A percentile compares a stretch with the other conserved stretches of the same genome.
Conservation (phyloP, 2,329 filamentous ascomycete species). For the Aspergillus uvarum region DNA sequence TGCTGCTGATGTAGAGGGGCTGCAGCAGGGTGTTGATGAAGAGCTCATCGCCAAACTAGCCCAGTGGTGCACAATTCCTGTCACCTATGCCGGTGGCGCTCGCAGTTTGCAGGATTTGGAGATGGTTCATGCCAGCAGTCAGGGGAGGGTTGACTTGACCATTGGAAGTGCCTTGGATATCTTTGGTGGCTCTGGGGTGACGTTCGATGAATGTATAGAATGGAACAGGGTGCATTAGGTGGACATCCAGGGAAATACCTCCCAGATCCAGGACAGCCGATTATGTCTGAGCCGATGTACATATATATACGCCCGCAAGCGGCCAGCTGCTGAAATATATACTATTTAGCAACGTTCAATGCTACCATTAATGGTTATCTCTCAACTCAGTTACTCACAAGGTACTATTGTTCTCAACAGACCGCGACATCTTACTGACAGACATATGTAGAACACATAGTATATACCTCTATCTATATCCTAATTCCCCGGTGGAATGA, state of each 20-base stretch:
- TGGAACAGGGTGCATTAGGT: slow-evolving; percentile 66
- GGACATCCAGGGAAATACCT: too few species aligned
- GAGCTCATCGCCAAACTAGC: slow-evolving; percentile 73
- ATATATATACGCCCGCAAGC: too few species aligned
- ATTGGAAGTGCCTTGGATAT: slow-evolving; percentile 96
- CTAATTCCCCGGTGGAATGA: neutral
- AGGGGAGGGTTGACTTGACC: slow-evolving; percentile 83
- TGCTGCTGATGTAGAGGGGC: slow-evolving; percentile 91
- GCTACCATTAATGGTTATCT: too few species aligned
- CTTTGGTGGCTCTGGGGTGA: slow-evolving; percentile 85
- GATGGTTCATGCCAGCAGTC: slow-evolving; percentile 73
- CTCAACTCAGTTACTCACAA: too few species aligned
- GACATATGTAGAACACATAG: too few species aligned
- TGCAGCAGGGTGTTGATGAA: slow-evolving; percentile 89
- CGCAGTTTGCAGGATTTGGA: slow-evolving; percentile 78
- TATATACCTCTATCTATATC: neutral
- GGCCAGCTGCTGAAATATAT: too few species aligned
- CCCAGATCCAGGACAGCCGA: too few species aligned
- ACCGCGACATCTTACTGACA: too few species aligned
- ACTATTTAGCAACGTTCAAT: too few species aligned
- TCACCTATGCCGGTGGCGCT: slow-evolving; percentile 96
- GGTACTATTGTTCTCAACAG: too few species aligned
- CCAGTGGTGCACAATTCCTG: slow-evolving; percentile 84
- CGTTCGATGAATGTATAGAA: slow-evolving; percentile 80
- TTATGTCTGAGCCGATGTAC: too few species aligned